Percentiles rank a stretch among this genome's conserved stretches.
These are phyloP conservation scores for Rhodotorula sp. DNA, from an alignment of 1,284 basidiomycete genomes.

Conservation along the genomic window DNA sequence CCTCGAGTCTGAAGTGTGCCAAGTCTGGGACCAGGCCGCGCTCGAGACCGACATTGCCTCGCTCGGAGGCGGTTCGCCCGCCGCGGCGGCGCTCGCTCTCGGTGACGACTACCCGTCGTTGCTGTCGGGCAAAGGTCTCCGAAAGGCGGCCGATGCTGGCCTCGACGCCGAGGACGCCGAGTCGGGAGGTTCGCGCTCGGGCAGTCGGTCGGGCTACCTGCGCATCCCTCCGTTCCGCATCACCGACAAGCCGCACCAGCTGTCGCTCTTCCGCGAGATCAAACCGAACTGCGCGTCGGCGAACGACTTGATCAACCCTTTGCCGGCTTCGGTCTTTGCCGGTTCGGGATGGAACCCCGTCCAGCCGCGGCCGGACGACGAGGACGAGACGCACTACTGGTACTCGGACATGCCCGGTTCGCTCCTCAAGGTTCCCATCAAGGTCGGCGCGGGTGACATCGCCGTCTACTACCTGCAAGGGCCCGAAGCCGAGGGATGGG, in stretches of 20 bases:
- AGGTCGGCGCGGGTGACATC: conserved; percentile 71
- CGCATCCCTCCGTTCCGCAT: conserved; percentile 70
- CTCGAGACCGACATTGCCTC: conserved; percentile 53
- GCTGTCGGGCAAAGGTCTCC: conserved; percentile 48
- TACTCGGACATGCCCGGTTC: conserved; percentile 73
- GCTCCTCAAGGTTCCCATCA: conserved; percentile 69
- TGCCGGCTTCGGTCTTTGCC: conserved; percentile 81
- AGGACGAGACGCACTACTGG: conserved; percentile 73
- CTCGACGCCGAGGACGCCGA: conserved; percentile 47
- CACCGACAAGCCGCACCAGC: conserved; percentile 63
- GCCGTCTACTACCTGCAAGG: conserved; percentile 71
- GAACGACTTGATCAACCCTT: conserved; percentile 89
- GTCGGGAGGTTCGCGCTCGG: conserved; percentile 33
- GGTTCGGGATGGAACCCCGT: conserved; percentile 81
- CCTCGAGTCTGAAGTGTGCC: conserved; percentile 80
- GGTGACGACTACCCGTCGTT: conserved; percentile 43
- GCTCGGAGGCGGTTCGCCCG: conserved; percentile 38
- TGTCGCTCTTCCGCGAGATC: conserved; percentile 72
- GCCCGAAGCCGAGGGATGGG: conserved; percentile 58
- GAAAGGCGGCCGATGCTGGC: conserved; percentile 49
- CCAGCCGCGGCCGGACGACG: conserved; percentile 61
- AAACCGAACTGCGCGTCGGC: conserved; percentile 85
- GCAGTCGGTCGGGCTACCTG: conserved; percentile 46
- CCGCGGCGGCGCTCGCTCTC: conserved; percentile 29
- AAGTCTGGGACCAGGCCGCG: conserved; percentile 71